phyloP scores from a whole-genome alignment of 768 basidiomycete genomes.

The Leccinum broughii region DNA sequence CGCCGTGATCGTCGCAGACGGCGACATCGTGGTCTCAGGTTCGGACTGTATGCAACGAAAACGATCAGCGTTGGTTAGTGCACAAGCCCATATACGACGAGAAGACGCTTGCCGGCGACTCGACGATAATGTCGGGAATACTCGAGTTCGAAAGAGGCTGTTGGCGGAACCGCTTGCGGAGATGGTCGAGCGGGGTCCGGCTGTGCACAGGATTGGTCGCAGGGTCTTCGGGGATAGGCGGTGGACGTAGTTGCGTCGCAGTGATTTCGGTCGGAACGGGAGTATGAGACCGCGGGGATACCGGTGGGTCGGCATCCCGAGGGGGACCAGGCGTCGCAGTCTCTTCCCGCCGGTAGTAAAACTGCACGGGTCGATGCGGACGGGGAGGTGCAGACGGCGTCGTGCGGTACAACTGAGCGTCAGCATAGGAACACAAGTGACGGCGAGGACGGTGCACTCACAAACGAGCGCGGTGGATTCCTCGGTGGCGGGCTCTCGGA shows the following conservation, averaged over 20 bases:
- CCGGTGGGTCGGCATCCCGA: slow-evolving; percentile 17
- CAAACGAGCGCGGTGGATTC: slow-evolving; percentile 21
- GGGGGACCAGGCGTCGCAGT: slow-evolving; percentile 28
- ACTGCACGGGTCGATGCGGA: slow-evolving; percentile 12
- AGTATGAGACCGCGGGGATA: slow-evolving; percentile 16
- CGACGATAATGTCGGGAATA: slow-evolving; percentile 44
- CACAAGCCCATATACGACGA: neutral
- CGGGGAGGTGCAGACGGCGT: slow-evolving; percentile 18
- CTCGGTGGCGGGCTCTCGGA: slow-evolving; percentile 14
- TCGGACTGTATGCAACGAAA: slow-evolving; percentile 36
- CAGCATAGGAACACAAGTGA: slow-evolving; percentile 2
- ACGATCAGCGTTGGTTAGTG: neutral
- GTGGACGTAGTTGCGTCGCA: neutral
- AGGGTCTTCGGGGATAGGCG: slow-evolving; percentile 2
- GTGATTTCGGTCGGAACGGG: slow-evolving; percentile 13
- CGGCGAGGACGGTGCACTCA: slow-evolving; percentile 9
- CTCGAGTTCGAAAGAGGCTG: slow-evolving; percentile 35
- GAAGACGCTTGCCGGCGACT: slow-evolving; percentile 43
- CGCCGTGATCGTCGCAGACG: slow-evolving; percentile 27
- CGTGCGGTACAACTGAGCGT: slow-evolving; percentile 8
- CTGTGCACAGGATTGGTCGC: slow-evolving; percentile 13
- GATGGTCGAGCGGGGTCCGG: slow-evolving; percentile 23
- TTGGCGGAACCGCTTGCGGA: slow-evolving; percentile 30
- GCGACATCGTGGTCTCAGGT: slow-evolving; percentile 38
- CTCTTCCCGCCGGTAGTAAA: slow-evolving; percentile 31